Conservation (phyloP, 495 filamentous ascomycete species). For the Hypomontagnella monticulosa region DNA sequence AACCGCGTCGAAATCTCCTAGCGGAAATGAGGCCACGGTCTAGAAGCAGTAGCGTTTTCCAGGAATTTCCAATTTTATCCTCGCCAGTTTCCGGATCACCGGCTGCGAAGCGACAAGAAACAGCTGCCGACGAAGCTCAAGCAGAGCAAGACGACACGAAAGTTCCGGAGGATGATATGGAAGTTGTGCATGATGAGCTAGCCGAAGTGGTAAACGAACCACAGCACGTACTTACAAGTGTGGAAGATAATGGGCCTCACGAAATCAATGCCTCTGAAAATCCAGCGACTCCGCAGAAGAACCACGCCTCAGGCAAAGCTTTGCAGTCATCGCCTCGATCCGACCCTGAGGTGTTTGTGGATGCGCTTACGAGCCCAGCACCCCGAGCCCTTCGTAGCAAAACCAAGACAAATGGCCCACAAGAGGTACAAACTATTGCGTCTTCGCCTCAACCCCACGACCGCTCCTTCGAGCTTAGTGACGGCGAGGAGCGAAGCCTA, state of each 20-base stretch:
- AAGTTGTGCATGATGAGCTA: conserved; percentile 15
- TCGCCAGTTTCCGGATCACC: conserved; percentile 59
- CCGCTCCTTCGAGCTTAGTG: conserved; percentile 53
- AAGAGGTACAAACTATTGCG: not conserved
- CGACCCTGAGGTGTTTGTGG: conserved; percentile 55
- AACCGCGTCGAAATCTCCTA: conserved; percentile 56
- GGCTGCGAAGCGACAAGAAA: conserved; percentile 26
- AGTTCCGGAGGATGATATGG: conserved; percentile 26
- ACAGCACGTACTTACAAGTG: not conserved
- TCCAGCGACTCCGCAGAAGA: conserved; percentile 9
- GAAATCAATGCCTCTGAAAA: not conserved
- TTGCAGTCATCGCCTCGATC: conserved; percentile 49
- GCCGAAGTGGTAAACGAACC: conserved; percentile 6
- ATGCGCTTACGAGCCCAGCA: conserved; percentile 55
- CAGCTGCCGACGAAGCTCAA: conserved; percentile 19
- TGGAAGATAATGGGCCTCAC: not conserved
- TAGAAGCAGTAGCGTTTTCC: conserved; percentile 49
- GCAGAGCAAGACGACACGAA: conserved; percentile 22
- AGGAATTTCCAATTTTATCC: conserved; percentile 58
- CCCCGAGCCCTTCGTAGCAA: conserved; percentile 28
- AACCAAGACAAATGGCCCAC: not conserved
- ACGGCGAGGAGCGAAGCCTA: conserved; percentile 58
- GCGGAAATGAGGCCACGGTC: conserved; percentile 58
- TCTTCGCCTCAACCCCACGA: conserved; percentile 27
- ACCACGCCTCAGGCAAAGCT: conserved; percentile 18